Evolutionary conservation across 2,329 filamentous ascomycete species (phyloP), one percentile per base, ranked within the genome.

Genomic region (Clarireedia hainanense): DNA sequence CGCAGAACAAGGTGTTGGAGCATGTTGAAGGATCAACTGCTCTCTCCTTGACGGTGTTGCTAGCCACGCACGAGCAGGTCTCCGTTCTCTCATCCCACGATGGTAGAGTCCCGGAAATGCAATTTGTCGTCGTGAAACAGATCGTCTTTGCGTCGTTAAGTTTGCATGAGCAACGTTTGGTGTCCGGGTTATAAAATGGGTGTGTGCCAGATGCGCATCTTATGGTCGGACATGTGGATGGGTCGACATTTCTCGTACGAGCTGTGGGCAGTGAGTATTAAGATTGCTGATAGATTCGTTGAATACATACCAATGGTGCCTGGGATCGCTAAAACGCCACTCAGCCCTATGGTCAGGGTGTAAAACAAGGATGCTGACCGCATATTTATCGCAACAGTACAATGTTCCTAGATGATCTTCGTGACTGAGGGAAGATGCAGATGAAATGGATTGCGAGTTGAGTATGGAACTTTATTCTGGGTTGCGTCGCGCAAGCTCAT

Each of bases 1-100:
- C 60, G 37, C 60, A 62, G 20, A 48, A 55, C 5, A 62, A 57
- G 4, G 42, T 24, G 27, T 61, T 57, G 9, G 60, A 48, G 27
- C 59, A 58, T 6, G 37, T 34, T 0, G 56, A 54, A 27, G 50
- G 50, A 53, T 53, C 54, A 14, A 52, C 40, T n/a, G 12, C 17
- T 20, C 14, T 36, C 36, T 47, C n/a, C n/a, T 37, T 43, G n/a
- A 7, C 5, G 15, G 24, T 9, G 6, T 12, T 6, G 12, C 15
- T 17, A 20, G 51, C 23, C 15, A 55, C 17, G 43, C 57, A 58
- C 37, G 39, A 40, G 34, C 57, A 58, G n/a, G 48, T 57, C 36
- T 56, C 53, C 0, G 57, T 56, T 6, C 15, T 45, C n/a, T 48
- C 20, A 15, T 58, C 20, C 57, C 57, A 58, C 2, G 45, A 1